These are phyloP conservation scores for Syzygium jambos DNA, from an alignment of 345 rosid genomes.

Conservation along the genomic window DNA sequence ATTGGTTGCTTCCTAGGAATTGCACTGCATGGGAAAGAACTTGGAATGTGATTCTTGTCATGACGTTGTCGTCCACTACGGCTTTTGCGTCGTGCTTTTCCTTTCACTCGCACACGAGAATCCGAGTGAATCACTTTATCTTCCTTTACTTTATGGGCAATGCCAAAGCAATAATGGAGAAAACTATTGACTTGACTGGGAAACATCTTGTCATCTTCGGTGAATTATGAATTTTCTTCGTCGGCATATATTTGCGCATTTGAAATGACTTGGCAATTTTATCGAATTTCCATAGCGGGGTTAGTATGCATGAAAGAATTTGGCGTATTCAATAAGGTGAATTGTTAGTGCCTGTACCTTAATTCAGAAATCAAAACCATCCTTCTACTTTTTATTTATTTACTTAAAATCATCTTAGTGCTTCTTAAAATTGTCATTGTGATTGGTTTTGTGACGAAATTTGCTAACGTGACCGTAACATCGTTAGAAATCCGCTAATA, in stretches of 20 bases:
- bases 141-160: too few relatives aligned
- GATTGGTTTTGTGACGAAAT: not conserved
- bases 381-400: not conserved
- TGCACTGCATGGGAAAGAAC: not conserved
- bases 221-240: too few relatives aligned
- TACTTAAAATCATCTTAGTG: not conserved
- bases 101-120: too few relatives aligned
- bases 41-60: not conserved
- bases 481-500: not conserved
- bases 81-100: too few relatives aligned
- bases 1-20: not conserved
- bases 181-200: too few relatives aligned
- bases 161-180: too few relatives aligned
- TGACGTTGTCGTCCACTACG: too few relatives aligned
- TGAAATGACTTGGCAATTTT: not conserved
- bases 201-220: too few relatives aligned
- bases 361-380: not conserved
- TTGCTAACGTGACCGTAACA: not conserved
- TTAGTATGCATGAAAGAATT: not conserved
- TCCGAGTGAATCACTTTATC: too few relatives aligned
- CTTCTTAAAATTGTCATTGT: not conserved
- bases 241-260: too few relatives aligned
- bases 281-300: not conserved
- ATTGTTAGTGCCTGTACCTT: fast-evolving
- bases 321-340: not conserved